Evolutionary conservation across 495 filamentous ascomycete species (phyloP).

Genomic region (Patellaria atrata): DNA sequence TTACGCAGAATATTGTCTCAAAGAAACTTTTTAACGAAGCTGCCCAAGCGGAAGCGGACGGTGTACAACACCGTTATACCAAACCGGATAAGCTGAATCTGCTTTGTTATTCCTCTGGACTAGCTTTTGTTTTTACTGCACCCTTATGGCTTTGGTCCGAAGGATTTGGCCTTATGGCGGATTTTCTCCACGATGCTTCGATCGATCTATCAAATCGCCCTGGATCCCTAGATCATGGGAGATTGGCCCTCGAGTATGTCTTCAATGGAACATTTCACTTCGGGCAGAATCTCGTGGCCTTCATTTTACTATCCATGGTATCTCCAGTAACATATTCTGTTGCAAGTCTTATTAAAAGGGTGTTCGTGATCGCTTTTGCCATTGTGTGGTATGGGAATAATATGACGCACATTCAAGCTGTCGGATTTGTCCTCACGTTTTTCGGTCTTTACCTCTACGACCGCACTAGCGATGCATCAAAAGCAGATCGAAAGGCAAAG

Average conservation of each 20-base stretch:
- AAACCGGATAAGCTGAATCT: conserved; percentile 97
- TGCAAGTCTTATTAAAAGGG: conserved; percentile 85
- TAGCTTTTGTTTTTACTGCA: conserved; percentile 80
- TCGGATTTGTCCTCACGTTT: conserved; percentile 81
- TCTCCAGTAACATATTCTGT: conserved; percentile 96
- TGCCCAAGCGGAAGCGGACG: conserved; percentile 61
- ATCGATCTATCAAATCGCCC: conserved; percentile 45
- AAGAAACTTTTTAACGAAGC: conserved; percentile 98
- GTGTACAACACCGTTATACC: conserved; percentile 35
- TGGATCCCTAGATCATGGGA: conserved; percentile 62
- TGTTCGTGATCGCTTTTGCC: conserved; percentile 90
- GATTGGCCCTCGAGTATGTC: conserved; percentile 66
- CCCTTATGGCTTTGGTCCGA: conserved; percentile 92
- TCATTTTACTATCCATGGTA: conserved; percentile 77
- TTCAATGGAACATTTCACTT: conserved; percentile 98
- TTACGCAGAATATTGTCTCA: conserved; percentile 97
- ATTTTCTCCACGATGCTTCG: conserved; percentile 53
- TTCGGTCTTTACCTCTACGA: conserved; percentile 93
- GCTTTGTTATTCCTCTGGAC: conserved; percentile 83
- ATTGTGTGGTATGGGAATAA: conserved; percentile 91
- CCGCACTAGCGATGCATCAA: conserved; percentile 69
- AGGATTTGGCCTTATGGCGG: conserved; percentile 57
- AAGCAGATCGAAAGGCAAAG: conserved; percentile 57
- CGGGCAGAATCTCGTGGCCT: conserved; percentile 88
- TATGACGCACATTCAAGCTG: conserved; percentile 67